These are phyloP conservation scores for Mrakia blollopis DNA, from an alignment of 768 basidiomycete genomes.

Conservation along the genomic window DNA sequence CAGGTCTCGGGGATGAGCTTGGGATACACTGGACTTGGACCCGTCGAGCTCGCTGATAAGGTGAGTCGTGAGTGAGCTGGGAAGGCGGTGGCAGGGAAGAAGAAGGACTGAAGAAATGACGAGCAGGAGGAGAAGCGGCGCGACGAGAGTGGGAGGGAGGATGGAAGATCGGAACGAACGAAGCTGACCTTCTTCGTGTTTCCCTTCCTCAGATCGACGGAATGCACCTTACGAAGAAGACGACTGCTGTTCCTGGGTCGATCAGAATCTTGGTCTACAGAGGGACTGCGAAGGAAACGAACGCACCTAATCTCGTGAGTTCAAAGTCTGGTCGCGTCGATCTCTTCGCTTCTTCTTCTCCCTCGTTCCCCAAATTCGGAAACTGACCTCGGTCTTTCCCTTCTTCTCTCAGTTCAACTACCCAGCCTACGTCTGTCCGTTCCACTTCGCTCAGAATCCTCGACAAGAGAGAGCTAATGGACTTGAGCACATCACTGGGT, in stretches of 20 bases:
- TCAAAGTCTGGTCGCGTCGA: too few relatives aligned
- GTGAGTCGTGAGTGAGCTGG: background rate
- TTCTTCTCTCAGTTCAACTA: conserved; percentile 5
- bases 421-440: background rate
- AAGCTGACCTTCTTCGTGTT: background rate
- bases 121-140: too few relatives aligned
- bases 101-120: background rate
- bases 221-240: background rate
- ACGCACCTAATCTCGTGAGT: background rate
- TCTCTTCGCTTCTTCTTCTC: background rate
- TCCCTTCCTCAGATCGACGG: background rate
- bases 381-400: background rate
- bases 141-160: too few relatives aligned
- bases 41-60: background rate
- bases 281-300: background rate
- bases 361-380: background rate
- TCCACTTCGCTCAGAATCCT: background rate
- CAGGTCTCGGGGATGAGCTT: background rate
- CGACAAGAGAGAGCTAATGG: background rate
- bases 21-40: background rate
- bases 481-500: conserved; percentile 6
- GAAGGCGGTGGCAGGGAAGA: background rate
- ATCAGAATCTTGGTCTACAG: background rate
- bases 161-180: background rate
- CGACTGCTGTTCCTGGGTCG: background rate